phyloP scores from a whole-genome alignment of 805 yeast genomes.

The Kazachstania viticola region DNA sequence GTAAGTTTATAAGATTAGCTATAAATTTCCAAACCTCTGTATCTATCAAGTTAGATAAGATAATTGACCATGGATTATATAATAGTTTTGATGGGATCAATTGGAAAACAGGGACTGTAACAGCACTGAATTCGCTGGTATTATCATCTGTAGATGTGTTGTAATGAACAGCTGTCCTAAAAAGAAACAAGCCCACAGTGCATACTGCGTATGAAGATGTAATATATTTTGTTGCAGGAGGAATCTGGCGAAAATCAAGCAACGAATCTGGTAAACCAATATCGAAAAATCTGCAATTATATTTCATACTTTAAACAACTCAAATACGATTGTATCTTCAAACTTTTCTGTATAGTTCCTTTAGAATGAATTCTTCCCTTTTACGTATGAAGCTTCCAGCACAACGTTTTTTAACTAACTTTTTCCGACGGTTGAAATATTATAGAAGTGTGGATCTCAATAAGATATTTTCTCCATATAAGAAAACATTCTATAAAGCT shows the following conservation, averaged over 20 bases:
- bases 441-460: too few relatives aligned
- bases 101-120: constrained; percentile 48
- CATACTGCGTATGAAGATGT: constrained; percentile 30
- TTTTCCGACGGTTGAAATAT: too few relatives aligned
- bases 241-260: constrained; percentile 21
- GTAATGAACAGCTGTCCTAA: constrained; percentile 31
- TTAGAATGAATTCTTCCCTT: too few relatives aligned
- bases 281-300: constrained; percentile 10
- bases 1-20: constrained; percentile 36
- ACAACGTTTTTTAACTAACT: too few relatives aligned
- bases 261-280: constrained; percentile 13
- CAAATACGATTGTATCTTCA: not conserved
- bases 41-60: constrained; percentile 57
- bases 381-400: too few relatives aligned
- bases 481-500: too few relatives aligned
- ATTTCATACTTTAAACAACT: constrained; percentile 7
- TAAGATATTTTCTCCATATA: too few relatives aligned
- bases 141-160: constrained; percentile 8
- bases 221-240: constrained; percentile 38
- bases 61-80: constrained; percentile 52
- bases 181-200: constrained; percentile 31
- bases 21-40: constrained; percentile 36
- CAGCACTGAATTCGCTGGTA: constrained; percentile 2
- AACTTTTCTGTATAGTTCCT: not conserved
- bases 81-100: constrained; percentile 48